These are phyloP conservation scores for Tuber melanosporum DNA, from an alignment of 495 filamentous ascomycete genomes.

Conservation along the genomic window DNA sequence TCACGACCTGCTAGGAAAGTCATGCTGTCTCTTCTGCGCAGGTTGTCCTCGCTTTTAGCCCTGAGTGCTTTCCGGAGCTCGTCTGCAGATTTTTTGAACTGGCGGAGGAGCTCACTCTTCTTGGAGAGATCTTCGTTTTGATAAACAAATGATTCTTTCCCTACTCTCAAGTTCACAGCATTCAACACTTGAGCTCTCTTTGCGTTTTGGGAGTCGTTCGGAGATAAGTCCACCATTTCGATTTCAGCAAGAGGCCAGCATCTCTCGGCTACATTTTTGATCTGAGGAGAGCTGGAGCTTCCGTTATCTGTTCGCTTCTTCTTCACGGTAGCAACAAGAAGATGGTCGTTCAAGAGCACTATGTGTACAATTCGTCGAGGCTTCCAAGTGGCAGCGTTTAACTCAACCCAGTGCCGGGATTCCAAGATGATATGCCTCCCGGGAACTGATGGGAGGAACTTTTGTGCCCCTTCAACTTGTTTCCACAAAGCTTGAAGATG, in stretches of 20 bases:
- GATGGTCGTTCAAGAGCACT: constrained; percentile 88
- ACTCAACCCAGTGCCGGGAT: constrained; percentile 84
- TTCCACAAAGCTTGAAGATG: constrained; percentile 88
- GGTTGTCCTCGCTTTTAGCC: constrained; percentile 72
- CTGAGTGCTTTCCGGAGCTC: constrained; percentile 76
- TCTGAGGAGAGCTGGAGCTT: constrained; percentile 51
- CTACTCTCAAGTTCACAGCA: constrained; percentile 84
- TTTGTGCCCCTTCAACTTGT: constrained; percentile 90
- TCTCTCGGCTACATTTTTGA: constrained; percentile 80
- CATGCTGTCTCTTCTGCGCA: constrained; percentile 69
- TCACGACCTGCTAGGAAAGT: constrained; percentile 72
- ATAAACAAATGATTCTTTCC: constrained; percentile 88
- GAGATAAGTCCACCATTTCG: constrained; percentile 78
- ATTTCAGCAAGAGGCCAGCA: constrained; percentile 95
- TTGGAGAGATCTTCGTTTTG: constrained; percentile 72
- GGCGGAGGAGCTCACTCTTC: constrained; percentile 71
- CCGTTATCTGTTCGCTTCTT: constrained; percentile 73
- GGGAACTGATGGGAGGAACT: constrained; percentile 83
- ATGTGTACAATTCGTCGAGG: constrained; percentile 75
- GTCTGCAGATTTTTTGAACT: constrained; percentile 85
- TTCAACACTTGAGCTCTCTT: constrained; percentile 64
- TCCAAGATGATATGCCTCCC: constrained; percentile 88
- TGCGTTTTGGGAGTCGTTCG: constrained; percentile 52
- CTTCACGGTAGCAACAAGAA: constrained; percentile 82
- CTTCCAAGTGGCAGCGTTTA: constrained; percentile 96